Conservation (phyloP, 2,329 filamentous ascomycete genomes). For the Neopestalotiopsis sp. region DNA sequence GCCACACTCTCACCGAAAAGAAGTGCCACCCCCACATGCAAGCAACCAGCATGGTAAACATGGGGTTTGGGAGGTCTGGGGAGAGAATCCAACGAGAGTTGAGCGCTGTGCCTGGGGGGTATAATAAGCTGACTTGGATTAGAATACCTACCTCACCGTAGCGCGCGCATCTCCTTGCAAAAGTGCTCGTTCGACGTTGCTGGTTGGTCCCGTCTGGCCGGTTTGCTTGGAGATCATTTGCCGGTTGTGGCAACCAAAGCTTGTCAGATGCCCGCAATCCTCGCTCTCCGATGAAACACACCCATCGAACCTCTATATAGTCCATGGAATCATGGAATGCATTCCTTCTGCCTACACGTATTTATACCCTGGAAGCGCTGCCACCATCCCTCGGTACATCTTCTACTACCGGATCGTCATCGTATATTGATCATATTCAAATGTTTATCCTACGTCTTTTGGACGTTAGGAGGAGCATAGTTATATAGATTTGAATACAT, state of each 20-base stretch:
- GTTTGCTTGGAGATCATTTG: neutral
- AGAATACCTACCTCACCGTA: neutral
- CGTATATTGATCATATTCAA: no score
- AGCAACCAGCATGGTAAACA: neutral
- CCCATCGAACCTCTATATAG: neutral
- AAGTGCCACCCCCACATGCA: neutral
- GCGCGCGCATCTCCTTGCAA: neutral
- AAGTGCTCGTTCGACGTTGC: neutral
- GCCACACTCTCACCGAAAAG: neutral
- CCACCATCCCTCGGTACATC: no score
- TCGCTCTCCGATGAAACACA: neutral
- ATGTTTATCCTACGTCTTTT: no score
- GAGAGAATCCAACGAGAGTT: neutral
- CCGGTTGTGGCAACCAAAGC: neutral
- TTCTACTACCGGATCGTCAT: no score
- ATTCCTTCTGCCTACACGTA: no score
- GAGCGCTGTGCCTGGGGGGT: neutral
- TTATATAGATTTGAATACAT: no score
- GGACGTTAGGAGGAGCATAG: no score
- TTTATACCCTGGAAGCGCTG: no score
- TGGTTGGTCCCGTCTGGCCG: neutral
- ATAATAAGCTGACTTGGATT: neutral
- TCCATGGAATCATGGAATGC: no score
- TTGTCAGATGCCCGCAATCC: neutral
- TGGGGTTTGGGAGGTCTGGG: neutral